Percentiles rank a stretch among this genome's conserved stretches.
phyloP scores from a whole-genome alignment of 2,329 filamentous ascomycete species.

The Aspergillus tanneri region DNA sequence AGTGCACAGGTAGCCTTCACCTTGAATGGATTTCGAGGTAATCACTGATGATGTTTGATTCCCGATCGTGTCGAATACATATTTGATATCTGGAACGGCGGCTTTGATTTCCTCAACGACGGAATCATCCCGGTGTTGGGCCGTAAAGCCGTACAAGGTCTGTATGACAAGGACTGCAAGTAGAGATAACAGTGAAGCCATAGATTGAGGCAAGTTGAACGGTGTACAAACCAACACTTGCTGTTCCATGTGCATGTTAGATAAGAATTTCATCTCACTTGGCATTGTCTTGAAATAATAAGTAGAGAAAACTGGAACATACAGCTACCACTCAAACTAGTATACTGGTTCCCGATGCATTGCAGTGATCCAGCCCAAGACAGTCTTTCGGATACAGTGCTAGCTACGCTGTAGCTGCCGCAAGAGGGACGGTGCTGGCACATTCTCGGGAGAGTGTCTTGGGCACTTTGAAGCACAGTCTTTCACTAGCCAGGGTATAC shows the following conservation, averaged over 20 bases:
- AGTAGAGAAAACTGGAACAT: constrained; percentile 15
- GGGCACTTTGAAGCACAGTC: constrained; percentile 44
- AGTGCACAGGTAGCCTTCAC: constrained; percentile 37
- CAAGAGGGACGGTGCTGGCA: constrained; percentile 44
- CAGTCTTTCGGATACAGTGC: constrained; percentile 42
- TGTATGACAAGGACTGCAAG: constrained; percentile 36
- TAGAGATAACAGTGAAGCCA: constrained; percentile 38
- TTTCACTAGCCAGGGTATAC: constrained; percentile 43
- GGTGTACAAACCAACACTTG: constrained; percentile 41
- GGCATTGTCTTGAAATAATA: neutral
- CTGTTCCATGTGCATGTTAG: constrained; percentile 24
- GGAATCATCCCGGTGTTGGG: constrained; percentile 42
- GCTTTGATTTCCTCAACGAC: constrained; percentile 39
- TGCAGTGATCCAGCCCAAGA: constrained; percentile 33
- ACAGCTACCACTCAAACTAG: constrained; percentile 50
- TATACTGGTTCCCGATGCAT: constrained; percentile 22
- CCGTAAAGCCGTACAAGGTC: constrained; percentile 35
- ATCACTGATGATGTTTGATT: constrained; percentile 34
- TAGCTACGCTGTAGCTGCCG: constrained; percentile 41
- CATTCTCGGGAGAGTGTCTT: constrained; percentile 27
- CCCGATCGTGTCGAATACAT: constrained; percentile 49
- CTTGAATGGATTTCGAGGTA: constrained; percentile 32
- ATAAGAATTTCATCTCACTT: no score
- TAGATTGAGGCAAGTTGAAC: constrained; percentile 36
- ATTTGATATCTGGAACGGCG: constrained; percentile 33